Base-by-base conservation (phyloP, 345 rosid species). In the Lenwebbia sp. region DNA sequence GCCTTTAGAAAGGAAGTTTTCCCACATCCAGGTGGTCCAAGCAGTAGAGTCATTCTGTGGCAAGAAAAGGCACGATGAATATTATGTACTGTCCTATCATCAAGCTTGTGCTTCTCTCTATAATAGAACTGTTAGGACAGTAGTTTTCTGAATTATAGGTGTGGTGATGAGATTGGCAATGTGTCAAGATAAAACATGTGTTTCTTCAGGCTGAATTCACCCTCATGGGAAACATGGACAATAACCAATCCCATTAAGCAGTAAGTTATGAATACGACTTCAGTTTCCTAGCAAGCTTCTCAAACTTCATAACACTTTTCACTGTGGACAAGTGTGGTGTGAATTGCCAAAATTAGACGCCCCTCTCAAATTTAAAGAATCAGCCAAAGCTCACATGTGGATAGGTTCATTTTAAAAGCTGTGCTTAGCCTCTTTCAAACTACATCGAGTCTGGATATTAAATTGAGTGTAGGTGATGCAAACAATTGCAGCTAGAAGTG, bases 21-120 rank as follows among this genome's bases (percentile, higher is more conserved):
- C 47, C 97, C 96, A 88, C 97, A 93, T 33, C 98, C 97, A 58
- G 97, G 98, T 51, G 97, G 97, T 50, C 98, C 98, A 84, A 95
- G 95, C 86, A 95, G 85, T 57, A 95, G 82, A 70, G 97, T 93
- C 91, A 94, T 91, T 87, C 98, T 93, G 91, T 65, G 83, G 65
- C 47, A 74, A 60, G 40, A 60, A 55, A 11, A 86, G 41, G 53
- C 60, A 81, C 40, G 10, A 26, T 17, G 21, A n/a, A 47, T 23
- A 3, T 47, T 7, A 74, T 33, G 1, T 30, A 15, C 23, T 74
- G 11, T 52, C 49, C 82, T 57, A 41, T 76, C 56, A 26, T 28
- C 87, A 86, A 76, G 58, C 56, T 19, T 9, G 9, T 50, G 55
- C 47, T 60, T 21, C 65, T 58, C 57, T 54, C 15, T 25, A 15